phyloP scores from a whole-genome alignment of 2,329 filamentous ascomycete species.

The Botrytis byssoidea region DNA sequence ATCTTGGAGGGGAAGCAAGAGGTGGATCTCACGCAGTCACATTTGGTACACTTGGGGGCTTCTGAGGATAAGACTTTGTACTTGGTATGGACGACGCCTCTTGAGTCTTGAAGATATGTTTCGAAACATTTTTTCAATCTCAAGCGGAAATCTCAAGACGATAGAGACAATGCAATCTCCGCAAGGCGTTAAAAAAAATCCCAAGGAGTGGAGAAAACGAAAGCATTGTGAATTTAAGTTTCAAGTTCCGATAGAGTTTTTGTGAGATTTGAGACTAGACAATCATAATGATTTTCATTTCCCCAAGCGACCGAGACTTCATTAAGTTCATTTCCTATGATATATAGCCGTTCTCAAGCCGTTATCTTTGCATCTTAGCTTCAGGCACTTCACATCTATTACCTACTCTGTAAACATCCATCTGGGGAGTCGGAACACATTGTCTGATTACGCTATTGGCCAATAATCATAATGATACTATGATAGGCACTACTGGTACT shows the following conservation, averaged over 20 bases:
- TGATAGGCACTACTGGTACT: too few species aligned
- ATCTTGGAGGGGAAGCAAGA: not conserved
- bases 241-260: not conserved
- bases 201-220: not conserved
- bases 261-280: not conserved
- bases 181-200: not conserved
- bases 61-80: not conserved
- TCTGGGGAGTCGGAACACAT: not conserved
- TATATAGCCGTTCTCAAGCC: not conserved
- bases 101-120: not conserved
- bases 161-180: conserved; percentile 13
- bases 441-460: not conserved
- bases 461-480: not conserved
- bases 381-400: not conserved
- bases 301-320: conserved; percentile 12
- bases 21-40: not conserved
- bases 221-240: not conserved
- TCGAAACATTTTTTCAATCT: not conserved
- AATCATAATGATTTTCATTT: not conserved
- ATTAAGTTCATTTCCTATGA: not conserved
- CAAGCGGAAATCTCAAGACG: not conserved
- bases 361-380: not conserved
- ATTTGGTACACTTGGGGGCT: not conserved
- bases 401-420: not conserved
- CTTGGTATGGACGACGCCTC: not conserved